Base-by-base conservation (phyloP, 768 basidiomycete genomes). In the Boletus fagicola region DNA sequence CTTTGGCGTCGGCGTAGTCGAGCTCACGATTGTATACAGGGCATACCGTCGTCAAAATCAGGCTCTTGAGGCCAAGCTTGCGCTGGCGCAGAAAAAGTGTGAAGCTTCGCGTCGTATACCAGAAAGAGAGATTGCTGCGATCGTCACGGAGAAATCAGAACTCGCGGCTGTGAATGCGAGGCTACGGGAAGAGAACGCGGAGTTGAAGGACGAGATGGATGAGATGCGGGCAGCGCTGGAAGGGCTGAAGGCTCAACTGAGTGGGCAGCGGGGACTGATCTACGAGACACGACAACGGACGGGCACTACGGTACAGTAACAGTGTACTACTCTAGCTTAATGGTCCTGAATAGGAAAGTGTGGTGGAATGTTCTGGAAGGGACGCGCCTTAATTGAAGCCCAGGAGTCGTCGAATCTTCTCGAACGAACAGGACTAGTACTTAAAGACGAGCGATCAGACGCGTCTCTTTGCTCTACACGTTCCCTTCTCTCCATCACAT, bases 181-280 rank as follows among this genome's bases (percentile, higher is more conserved):
- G 53, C 66, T 91, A 44, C 74, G 77, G 35, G 82, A 83, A 22
- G 81, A 87, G 60, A 92, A 91, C 58, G 68, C 69, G 3, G 77
- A 78, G 24, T 62, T 85, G 56, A 67, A 72, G 42, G 82, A 84
- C 24, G 82, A 84, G 60, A 70, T 82, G 40, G 83, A 90, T 59
- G 88, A 90, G 63, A 69, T 91, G 71, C 79, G 78, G 56, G 86
- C 83, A 24, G 89, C 87, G 79, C 77, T 91, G 12, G 88, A 91
- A 63, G 64, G 83, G 22, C 68, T 90, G 64, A 87, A 81, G 62
- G 80, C 76, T 48, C 81, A 84, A 62, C 71, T 80, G 48, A 80
- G 75, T 53, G 83, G 83, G 10, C 72, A 74, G 47, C 73, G 67
- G 5, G 76, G 76, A 4, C 62, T 79, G 42, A 60, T 83, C 22